Evolutionary conservation across 306 rosid genomes (phyloP).

Genomic region (Mimosa pudica): DNA sequence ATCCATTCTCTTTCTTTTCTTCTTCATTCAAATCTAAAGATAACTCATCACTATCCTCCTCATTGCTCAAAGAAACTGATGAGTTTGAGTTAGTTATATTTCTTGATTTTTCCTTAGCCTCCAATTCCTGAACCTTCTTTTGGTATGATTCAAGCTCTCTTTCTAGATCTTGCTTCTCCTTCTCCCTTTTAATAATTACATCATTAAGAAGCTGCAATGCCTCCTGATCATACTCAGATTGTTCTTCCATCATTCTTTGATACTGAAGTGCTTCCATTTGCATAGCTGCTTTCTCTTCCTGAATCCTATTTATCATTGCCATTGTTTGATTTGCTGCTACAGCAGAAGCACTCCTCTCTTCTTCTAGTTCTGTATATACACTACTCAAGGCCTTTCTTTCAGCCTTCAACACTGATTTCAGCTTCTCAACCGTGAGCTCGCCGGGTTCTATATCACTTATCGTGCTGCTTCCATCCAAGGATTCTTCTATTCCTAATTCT

Average conservation of each 20-base stretch:
- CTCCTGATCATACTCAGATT: constrained; percentile 94
- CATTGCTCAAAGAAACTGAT: constrained; percentile 75
- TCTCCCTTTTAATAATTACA: constrained; percentile 81
- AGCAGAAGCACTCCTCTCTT: constrained; percentile 97
- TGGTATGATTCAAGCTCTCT: constrained; percentile 72
- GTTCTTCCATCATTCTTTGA: constrained; percentile 99
- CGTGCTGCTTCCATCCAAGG: constrained; percentile 81
- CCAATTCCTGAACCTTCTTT: constrained; percentile 71
- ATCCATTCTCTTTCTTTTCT: constrained; percentile 64
- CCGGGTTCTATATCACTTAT: constrained; percentile 66
- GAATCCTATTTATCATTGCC: constrained; percentile 98
- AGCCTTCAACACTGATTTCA: constrained; percentile 65
- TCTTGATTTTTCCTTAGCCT: constrained; percentile 60
- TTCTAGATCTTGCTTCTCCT: constrained; percentile 82
- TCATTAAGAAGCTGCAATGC: constrained; percentile 93
- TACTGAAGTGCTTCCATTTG: constrained; percentile 99
- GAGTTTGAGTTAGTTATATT: constrained; percentile 61
- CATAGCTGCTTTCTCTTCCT: constrained; percentile 96
- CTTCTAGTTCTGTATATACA: constrained; percentile 83
- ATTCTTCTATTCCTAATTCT: constrained; percentile 75
- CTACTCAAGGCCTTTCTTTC: constrained; percentile 75
- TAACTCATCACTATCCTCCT: constrained; percentile 75
- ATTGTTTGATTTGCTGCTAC: constrained; percentile 91
- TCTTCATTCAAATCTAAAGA: constrained; percentile 70
- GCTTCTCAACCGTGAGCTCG: constrained; percentile 63